Evolutionary conservation across 1,139 yeast genomes (phyloP), one percentile per base, ranked within the genome.

Genomic region (Pichia norvegensis): DNA sequence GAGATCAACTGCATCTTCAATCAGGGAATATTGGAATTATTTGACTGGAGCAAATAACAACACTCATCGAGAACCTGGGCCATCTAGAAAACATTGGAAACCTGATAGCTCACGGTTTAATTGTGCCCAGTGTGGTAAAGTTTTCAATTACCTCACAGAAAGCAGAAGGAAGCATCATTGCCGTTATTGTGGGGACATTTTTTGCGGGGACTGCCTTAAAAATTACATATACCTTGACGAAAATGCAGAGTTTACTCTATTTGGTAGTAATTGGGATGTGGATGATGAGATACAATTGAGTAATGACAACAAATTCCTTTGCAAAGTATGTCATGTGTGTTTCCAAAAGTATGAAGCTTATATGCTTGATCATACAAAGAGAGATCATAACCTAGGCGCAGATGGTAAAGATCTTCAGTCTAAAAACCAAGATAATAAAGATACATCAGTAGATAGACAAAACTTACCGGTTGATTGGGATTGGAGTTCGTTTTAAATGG

Each of bases 181-280:
- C 62, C 76, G 97, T 44, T 82, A 85, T 59, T 90, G 97, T 67
- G 97, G 97, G 19, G 95, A 87, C 29, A 76, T 90, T 14, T 90
- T 83, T 60, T 90, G 97, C 65, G 81, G 81, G 44, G 83, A 79
- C 48, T 80, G 79, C 53, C 69, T 80, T 9, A 67, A 71, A 29
- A 80, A 77, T 57, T 74, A 55, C 36, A 56, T 76, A 33, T 76
- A 76, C 57, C 73, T 90, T 51, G 90, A 87, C 58, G 72, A 73
- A 43, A 67, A 77, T 55, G 92, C 95, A 25, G 76, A 81, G 59
- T 78, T 85, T 66, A 76, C 86, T 46, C 76, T 87, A 50, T 92
- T 88, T 42, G 64, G 63, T 9, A 46, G 48, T 31, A 44, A 43
- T 25, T 49, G 54, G 54, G 53, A 52, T 22, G 49, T 43, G 14